A percentile compares a stretch with the other conserved stretches of the same genome.
Conservation (phyloP, 306 rosid species). For the Vigna radiata region DNA sequence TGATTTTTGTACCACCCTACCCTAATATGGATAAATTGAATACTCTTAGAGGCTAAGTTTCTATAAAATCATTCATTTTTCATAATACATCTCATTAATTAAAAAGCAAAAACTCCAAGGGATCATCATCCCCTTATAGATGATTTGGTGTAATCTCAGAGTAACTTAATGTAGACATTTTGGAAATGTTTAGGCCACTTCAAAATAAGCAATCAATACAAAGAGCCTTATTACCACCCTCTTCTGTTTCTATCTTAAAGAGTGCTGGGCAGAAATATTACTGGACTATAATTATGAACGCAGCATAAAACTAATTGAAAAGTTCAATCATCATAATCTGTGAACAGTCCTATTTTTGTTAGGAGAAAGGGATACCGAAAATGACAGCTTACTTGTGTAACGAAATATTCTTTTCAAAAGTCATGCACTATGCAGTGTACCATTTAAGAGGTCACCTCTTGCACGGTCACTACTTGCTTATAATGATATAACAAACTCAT, state of each 20-base stretch:
- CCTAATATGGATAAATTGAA: not conserved
- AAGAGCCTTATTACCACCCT: not conserved
- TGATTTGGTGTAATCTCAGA: no score
- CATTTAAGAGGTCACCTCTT: slow-evolving; percentile 31
- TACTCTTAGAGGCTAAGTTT: not conserved
- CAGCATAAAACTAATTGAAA: slow-evolving; percentile 9
- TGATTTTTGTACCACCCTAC: not conserved
- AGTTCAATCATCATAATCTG: slow-evolving; percentile 18
- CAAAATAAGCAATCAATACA: slow-evolving; percentile 1
- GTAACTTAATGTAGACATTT: not conserved
- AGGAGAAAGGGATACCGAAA: slow-evolving; percentile 28
- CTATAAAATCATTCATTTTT: not conserved
- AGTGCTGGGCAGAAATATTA: slow-evolving; percentile 6
- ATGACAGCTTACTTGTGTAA: slow-evolving; percentile 48
- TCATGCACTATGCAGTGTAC: slow-evolving; percentile 8
- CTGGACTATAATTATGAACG: not conserved
- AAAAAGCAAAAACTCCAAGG: not conserved
- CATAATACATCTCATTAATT: not conserved
- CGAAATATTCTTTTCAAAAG: slow-evolving; percentile 42
- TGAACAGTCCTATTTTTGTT: slow-evolving; percentile 23
- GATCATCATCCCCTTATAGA: not conserved
- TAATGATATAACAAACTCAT: not conserved
- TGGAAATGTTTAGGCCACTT: not conserved
- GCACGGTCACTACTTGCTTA: not conserved
- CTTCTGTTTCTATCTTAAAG: not conserved